Base-by-base conservation (phyloP, 768 basidiomycete species). In the Termitomyces sp. region DNA sequence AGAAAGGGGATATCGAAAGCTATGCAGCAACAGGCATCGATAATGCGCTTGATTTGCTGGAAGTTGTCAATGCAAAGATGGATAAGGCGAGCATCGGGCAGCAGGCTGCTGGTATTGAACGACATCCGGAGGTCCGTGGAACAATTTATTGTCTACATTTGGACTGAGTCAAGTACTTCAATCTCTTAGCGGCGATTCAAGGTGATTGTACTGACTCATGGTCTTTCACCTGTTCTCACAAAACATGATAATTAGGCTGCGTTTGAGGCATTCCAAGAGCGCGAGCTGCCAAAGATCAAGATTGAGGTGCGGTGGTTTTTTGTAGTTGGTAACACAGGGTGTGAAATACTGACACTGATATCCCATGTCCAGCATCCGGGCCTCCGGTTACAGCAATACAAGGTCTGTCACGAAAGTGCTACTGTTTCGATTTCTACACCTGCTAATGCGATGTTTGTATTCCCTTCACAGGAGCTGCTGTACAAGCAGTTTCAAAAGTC, bases 401-500 rank as follows among this genome's bases (percentile, higher is more conserved):
- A 85, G 67, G 89, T 86, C 58, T 54, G 55, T 60, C 35, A 23
- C 25, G 40, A 14, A 28, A n/a, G 19, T 25, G 34, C 10, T 32
- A 23, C 30, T 39, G 12, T 21, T 41, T 14, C 14, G 3, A 40
- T 30, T n/a, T 53, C 40, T 35, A 21, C 30, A 40, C 17, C 27
- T 48, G n/a, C 54, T 50, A 51, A 56, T 54, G 46, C 41, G 56
- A 57, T 50, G 30, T 47, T 37, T n/a, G 39, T 40, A 19, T 45
- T 48, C 54, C 43, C 27, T 45, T 11, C 52, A 59, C 67, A 93
- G 83, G 94, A 98, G 58, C 72, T 94, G 48, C 73, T 97, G 47
- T 88, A 83, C 82, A 97, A 96, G 73, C 85, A 92, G 70, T 98
- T 98, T 84, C 91, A 97, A 71, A 98, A 97, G 71, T 87, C 91